Evolutionary conservation across 352 stramenopile genomes (phyloP).

Genomic region (Phytopythium delawarense): DNA sequence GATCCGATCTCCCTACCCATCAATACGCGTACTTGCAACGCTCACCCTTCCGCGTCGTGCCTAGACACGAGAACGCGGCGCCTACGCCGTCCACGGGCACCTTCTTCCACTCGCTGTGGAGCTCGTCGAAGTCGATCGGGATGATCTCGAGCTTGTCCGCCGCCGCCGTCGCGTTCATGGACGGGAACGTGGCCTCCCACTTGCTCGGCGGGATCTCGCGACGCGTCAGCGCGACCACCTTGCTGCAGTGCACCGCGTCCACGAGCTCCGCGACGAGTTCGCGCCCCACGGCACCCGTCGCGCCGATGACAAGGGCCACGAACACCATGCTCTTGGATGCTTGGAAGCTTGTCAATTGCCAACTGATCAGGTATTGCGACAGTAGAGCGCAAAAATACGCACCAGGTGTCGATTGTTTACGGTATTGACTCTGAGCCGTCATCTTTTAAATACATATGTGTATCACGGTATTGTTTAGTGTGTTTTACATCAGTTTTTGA

Average conservation of each 20-base stretch:
- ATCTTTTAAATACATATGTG: neutral
- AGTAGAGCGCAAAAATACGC: neutral
- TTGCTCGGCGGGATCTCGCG: conserved; percentile 43
- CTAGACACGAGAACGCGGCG: conserved; percentile 59
- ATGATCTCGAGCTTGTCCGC: conserved; percentile 51
- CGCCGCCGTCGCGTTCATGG: conserved; percentile 30
- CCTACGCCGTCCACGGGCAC: conserved; percentile 24
- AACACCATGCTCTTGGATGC: conserved; percentile 20
- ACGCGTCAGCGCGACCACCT: conserved; percentile 55
- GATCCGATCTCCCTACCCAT: neutral
- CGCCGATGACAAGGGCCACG: conserved; percentile 51
- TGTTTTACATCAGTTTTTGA: neutral
- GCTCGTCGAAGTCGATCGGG: conserved; percentile 45
- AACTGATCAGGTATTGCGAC: neutral
- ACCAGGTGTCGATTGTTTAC: neutral
- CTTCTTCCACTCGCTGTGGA: conserved; percentile 32
- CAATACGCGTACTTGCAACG: neutral
- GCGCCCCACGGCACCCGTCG: conserved; percentile 58
- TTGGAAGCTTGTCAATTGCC: neutral
- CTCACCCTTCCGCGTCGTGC: conserved; percentile 60
- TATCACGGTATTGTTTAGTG: neutral
- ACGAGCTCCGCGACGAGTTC: conserved; percentile 66
- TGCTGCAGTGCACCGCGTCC: conserved; percentile 40
- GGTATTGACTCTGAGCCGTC: neutral
- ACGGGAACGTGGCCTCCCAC: conserved; percentile 40